Conservation (phyloP, 2,329 filamentous ascomycete species). For the Calonectria pseudoturangicola region DNA sequence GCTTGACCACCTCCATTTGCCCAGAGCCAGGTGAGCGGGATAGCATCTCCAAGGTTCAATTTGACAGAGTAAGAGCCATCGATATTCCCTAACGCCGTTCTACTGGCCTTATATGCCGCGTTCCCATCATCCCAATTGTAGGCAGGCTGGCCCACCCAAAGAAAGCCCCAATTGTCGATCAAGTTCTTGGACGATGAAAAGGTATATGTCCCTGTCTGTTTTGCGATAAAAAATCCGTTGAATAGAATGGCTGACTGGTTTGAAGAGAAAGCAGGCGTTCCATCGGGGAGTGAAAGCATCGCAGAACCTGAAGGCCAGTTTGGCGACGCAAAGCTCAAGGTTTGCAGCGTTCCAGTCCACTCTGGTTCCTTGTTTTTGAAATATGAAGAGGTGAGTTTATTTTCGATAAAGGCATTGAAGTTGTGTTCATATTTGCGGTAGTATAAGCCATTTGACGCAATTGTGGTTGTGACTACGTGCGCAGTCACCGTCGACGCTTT, state of each 20-base stretch:
- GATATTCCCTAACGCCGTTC: neutral
- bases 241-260: conserved; percentile 13
- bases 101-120: conserved; percentile 13
- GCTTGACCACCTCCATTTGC: conserved; percentile 8
- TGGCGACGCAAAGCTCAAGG: conserved; percentile 4
- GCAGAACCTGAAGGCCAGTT: conserved; percentile 16
- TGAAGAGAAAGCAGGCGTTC: neutral
- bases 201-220: conserved; percentile 1
- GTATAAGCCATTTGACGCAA: neutral
- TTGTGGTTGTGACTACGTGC: neutral
- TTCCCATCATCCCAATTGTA: conserved; percentile 22
- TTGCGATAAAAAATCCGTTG: conserved; percentile 26
- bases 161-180: conserved; percentile 29
- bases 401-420: neutral
- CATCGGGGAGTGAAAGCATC: neutral
- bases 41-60: conserved; percentile 11
- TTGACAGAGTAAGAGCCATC: neutral
- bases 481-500: neutral
- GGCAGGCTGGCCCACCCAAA: conserved; percentile 18
- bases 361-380: neutral
- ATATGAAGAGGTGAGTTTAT: neutral
- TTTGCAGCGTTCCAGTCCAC: neutral
- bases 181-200: neutral
- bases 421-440: conserved; percentile 6
- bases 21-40: conserved; percentile 22